phyloP scores from a whole-genome alignment of 2,329 filamentous ascomycete species.

The Trichoderma endophyticum region DNA sequence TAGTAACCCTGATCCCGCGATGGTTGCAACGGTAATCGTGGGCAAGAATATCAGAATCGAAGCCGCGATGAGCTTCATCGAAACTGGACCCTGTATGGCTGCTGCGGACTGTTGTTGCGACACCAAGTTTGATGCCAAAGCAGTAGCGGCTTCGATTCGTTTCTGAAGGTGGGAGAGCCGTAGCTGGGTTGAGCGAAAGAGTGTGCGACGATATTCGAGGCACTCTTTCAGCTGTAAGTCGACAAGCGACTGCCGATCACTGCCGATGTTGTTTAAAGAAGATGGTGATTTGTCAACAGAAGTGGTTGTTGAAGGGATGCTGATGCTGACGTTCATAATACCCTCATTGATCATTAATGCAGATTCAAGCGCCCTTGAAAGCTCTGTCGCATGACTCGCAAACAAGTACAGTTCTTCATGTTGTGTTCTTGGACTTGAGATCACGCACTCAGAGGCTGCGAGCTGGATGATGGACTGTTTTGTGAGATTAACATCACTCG shows the following conservation, averaged over 20 bases:
- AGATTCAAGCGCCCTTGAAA: conserved; percentile 30
- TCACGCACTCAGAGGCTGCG: conserved; percentile 20
- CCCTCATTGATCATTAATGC: conserved; percentile 27
- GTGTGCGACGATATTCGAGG: conserved; percentile 31
- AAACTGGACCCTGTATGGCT: conserved; percentile 35
- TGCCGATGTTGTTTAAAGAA: neutral
- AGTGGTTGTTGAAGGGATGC: neutral
- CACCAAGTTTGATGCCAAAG: conserved; percentile 36
- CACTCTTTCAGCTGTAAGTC: conserved; percentile 28
- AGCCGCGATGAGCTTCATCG: conserved; percentile 37
- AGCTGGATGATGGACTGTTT: conserved; percentile 28
- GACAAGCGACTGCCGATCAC: conserved; percentile 18
- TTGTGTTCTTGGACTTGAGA: conserved; percentile 25
- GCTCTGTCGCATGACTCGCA: conserved; percentile 31
- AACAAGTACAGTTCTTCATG: conserved; percentile 31
- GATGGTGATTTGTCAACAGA: neutral
- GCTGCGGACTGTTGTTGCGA: conserved; percentile 36
- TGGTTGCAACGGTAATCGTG: conserved; percentile 34
- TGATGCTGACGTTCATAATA: neutral
- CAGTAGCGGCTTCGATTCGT: conserved; percentile 35
- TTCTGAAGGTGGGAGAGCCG: conserved; percentile 34
- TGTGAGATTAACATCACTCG: neutral
- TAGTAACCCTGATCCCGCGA: conserved; percentile 32
- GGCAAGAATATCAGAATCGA: conserved; percentile 40
- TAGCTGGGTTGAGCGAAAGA: conserved; percentile 36